These are phyloP conservation scores for Tulasnella sp. DNA, from an alignment of 768 basidiomycete species.

Conservation along the genomic window DNA sequence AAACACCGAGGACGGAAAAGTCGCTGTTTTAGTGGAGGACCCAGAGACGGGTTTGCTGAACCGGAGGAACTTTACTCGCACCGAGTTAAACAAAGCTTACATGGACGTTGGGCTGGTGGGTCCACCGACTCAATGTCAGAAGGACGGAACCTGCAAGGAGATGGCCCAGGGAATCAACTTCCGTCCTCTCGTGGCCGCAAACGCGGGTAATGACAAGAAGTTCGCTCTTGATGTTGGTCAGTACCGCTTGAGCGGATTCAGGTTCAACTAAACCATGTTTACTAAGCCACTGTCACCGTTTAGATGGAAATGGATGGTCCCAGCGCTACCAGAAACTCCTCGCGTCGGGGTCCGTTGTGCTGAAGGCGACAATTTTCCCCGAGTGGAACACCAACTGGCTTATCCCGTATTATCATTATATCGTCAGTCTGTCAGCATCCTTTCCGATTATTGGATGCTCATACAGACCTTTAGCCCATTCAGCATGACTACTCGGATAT, in stretches of 20 bases:
- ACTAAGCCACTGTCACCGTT: background rate
- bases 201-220: constrained; percentile 25
- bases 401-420: constrained; percentile 34
- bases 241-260: background rate
- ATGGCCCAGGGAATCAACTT: constrained; percentile 30
- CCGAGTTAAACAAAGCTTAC: constrained; percentile 26
- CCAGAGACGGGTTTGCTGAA: background rate
- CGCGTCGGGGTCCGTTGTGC: constrained; percentile 28
- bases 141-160: constrained; percentile 31
- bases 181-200: background rate
- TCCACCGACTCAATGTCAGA: constrained; percentile 30
- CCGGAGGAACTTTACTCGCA: constrained; percentile 11
- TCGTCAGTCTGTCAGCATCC: constrained; percentile 26
- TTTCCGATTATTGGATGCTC: background rate
- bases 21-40: background rate
- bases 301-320: constrained; percentile 35
- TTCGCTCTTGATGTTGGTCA: constrained; percentile 30
- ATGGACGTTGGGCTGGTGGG: constrained; percentile 30
- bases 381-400: constrained; percentile 46
- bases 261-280: background rate
- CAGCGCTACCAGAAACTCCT: constrained; percentile 33
- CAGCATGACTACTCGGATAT: constrained; percentile 55
- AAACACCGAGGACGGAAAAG: background rate
- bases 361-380: constrained; percentile 38
- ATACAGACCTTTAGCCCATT: constrained; percentile 41